Conservation (phyloP, 2,329 filamentous ascomycete genomes). For the Ophidiomyces ophidiicola region DNA sequence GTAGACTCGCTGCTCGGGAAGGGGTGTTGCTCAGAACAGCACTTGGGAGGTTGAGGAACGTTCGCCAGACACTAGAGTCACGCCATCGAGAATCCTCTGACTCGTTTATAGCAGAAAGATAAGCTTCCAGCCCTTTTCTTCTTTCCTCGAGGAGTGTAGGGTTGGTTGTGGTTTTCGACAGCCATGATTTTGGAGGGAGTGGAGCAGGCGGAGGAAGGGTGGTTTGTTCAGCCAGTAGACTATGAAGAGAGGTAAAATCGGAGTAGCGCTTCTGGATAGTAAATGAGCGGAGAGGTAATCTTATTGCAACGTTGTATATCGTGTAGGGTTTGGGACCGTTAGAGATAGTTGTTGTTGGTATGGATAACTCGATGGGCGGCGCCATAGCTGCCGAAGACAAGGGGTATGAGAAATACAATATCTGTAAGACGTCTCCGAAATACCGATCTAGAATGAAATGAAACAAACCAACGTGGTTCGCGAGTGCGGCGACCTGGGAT, state of each 20-base stretch:
- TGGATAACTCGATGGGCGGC: slow-evolving; percentile 26
- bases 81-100: slow-evolving; percentile 47
- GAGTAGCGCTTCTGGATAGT: slow-evolving; percentile 52
- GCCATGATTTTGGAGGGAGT: slow-evolving; percentile 50
- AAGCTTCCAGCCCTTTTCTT: slow-evolving; percentile 44
- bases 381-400: slow-evolving; percentile 20
- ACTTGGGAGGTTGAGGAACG: slow-evolving; percentile 46
- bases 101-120: slow-evolving; percentile 47
- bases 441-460: no score
- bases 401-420: not conserved
- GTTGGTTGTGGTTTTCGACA: slow-evolving; percentile 45
- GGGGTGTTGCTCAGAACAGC: slow-evolving; percentile 26
- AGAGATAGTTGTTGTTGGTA: slow-evolving; percentile 35
- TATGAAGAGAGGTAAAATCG: slow-evolving; percentile 48
- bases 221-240: slow-evolving; percentile 39
- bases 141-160: slow-evolving; percentile 46
- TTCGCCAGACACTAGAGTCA: slow-evolving; percentile 43
- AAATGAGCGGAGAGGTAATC: slow-evolving; percentile 48
- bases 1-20: slow-evolving; percentile 29
- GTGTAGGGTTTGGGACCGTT: slow-evolving; percentile 40
- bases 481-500: no score
- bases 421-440: not conserved
- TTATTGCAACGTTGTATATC: slow-evolving; percentile 49
- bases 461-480: no score
- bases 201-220: slow-evolving; percentile 41